These are phyloP conservation scores for Arthrobotrys pseudoclavata DNA, from an alignment of 2,329 filamentous ascomycete species.

Conservation along the genomic window DNA sequence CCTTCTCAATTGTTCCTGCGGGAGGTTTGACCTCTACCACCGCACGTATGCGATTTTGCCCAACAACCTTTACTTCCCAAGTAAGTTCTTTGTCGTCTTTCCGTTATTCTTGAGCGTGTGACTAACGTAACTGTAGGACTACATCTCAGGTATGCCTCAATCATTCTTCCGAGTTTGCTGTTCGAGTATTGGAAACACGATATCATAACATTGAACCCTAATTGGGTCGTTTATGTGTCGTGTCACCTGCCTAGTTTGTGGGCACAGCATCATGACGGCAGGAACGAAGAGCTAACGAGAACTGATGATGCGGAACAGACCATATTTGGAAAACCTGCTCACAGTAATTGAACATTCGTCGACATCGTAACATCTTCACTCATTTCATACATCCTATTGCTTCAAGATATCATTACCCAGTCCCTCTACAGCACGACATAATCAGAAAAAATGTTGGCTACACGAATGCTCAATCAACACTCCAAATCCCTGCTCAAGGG, in stretches of 20 bases:
- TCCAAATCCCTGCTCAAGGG: constrained; percentile 68
- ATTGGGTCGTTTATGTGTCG: constrained; percentile 16
- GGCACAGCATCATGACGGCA: constrained; percentile 58
- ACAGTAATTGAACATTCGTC: constrained; percentile 64
- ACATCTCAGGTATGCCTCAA: constrained; percentile 77
- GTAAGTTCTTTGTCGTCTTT: constrained; percentile 69
- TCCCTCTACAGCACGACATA: neutral
- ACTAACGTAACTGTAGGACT: constrained; percentile 72
- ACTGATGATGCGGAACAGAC: constrained; percentile 63
- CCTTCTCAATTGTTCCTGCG: constrained; percentile 32
- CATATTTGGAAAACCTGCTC: constrained; percentile 68
- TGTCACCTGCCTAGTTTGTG: constrained; percentile 51
- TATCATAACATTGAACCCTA: neutral
- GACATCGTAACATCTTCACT: constrained; percentile 60
- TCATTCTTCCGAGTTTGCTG: constrained; percentile 43
- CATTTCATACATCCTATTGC: constrained; percentile 46
- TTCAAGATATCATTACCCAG: constrained; percentile 54
- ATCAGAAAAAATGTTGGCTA: constrained; percentile 72
- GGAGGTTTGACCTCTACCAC: constrained; percentile 63
- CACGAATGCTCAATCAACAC: constrained; percentile 70
- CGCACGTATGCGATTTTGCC: constrained; percentile 88
- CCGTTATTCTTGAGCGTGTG: constrained; percentile 54
- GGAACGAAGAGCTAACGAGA: constrained; percentile 14
- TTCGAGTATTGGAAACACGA: constrained; percentile 37
- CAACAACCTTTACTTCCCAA: constrained; percentile 88